A percentile compares a stretch with the other conserved stretches of the same genome.
These are phyloP conservation scores for Puccinia novopanici DNA, from an alignment of 1,284 basidiomycete genomes.

Conservation along the genomic window DNA sequence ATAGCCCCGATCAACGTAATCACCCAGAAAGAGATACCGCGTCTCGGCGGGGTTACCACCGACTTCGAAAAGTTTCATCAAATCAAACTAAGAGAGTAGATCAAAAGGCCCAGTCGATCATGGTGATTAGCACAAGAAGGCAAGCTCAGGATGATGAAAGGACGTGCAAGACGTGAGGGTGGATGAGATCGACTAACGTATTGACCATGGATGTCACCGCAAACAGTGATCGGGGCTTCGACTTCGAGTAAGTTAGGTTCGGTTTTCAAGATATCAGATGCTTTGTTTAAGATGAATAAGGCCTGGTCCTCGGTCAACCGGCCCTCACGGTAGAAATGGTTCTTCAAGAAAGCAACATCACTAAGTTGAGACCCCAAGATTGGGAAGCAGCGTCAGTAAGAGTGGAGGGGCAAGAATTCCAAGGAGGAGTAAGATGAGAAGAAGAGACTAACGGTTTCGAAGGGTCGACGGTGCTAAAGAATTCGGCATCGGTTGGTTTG, in stretches of 20 bases:
- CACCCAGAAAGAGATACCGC: constrained; percentile 91
- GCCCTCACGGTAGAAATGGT: constrained; percentile 97
- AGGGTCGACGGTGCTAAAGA: constrained; percentile 79
- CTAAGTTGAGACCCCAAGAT: constrained; percentile 14
- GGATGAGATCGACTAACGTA: constrained; percentile 68
- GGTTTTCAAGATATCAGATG: constrained; percentile 71
- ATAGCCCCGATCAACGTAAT: constrained; percentile 96
- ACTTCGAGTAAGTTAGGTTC: constrained; percentile 90
- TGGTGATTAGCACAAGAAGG: constrained; percentile 25
- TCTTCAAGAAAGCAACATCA: constrained; percentile 96
- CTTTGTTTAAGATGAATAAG: constrained; percentile 76
- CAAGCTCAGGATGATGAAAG: constrained; percentile 34
- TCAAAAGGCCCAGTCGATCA: background rate
- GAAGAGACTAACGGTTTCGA: constrained; percentile 67
- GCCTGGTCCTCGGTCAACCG: constrained; percentile 67
- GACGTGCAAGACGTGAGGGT: background rate
- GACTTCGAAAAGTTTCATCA: constrained; percentile 97
- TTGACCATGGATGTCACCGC: constrained; percentile 96
- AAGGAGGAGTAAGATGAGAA: background rate
- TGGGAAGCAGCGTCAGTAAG: constrained; percentile 3
- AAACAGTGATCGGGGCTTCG: constrained; percentile 92
- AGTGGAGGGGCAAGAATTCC: background rate
- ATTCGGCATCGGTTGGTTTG: constrained; percentile 87
- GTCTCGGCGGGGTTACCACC: constrained; percentile 88
- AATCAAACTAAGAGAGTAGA: constrained; percentile 71